These are phyloP conservation scores for Crataegus laevigata DNA, from an alignment of 306 rosid species.

Conservation along the genomic window DNA sequence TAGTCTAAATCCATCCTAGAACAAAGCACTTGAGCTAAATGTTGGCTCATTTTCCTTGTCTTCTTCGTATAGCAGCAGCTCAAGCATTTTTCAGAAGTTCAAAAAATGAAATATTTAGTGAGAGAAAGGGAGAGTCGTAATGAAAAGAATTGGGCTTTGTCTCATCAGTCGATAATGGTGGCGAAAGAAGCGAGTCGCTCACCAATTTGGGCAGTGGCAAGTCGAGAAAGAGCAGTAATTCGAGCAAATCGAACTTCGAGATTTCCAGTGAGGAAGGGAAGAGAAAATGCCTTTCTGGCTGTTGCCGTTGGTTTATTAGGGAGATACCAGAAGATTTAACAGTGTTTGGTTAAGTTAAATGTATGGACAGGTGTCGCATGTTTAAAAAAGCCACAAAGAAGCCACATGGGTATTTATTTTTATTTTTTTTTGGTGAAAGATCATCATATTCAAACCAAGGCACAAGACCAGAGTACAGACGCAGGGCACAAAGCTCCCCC, in stretches of 20 bases:
- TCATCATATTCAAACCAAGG: too few species aligned
- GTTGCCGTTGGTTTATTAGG: too few species aligned
- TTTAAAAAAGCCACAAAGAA: too few species aligned
- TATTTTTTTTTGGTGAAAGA: too few species aligned
- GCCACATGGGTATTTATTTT: too few species aligned
- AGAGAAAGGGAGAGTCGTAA: conserved; percentile 25
- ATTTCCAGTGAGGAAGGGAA: conserved; percentile 39
- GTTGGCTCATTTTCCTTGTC: conserved; percentile 25
- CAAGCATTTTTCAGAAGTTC: conserved; percentile 22
- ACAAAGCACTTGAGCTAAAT: conserved; percentile 1
- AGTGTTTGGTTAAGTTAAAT: too few species aligned
- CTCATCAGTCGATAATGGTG: conserved; percentile 17
- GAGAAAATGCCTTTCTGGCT: conserved; percentile 27
- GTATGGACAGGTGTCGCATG: too few species aligned
- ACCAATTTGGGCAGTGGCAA: conserved; percentile 45
- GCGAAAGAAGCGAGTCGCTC: conserved; percentile 31
- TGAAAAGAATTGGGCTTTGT: conserved; percentile 31
- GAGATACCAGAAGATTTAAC: too few species aligned
- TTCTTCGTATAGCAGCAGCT: conserved; percentile 19
- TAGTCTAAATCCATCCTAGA: conserved; percentile 18
- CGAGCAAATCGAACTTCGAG: conserved; percentile 50
- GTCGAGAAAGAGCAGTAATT: conserved; percentile 41
- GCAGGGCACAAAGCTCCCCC: too few species aligned
- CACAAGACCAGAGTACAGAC: too few species aligned
- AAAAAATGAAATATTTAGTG: conserved; percentile 50